Evolutionary conservation across 257 asterid species (phyloP).

Genomic region (Solanum sitiens): DNA sequence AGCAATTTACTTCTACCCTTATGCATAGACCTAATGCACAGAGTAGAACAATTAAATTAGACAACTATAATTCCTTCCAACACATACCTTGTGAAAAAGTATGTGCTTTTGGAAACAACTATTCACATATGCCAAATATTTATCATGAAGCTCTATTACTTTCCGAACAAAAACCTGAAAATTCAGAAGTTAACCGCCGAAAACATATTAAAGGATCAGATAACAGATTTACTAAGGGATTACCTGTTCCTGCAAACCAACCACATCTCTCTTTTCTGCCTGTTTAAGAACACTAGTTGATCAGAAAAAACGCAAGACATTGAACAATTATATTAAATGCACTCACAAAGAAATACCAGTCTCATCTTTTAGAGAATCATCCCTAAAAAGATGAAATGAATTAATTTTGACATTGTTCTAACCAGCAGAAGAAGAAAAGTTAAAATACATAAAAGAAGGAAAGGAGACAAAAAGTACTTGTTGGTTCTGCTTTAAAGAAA

Average conservation of each 20-base stretch:
- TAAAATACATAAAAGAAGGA: not conserved
- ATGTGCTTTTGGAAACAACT: conserved; percentile 82
- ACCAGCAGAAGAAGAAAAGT: not conserved
- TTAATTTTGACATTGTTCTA: not conserved
- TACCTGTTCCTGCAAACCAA: conserved; percentile 95
- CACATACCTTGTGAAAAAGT: conserved; percentile 91
- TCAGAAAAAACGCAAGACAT: not conserved
- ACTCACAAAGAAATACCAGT: not conserved
- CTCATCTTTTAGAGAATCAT: not conserved
- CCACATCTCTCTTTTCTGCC: conserved; percentile 87
- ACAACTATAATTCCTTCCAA: not conserved
- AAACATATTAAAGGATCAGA: not conserved
- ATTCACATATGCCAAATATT: conserved; percentile 81
- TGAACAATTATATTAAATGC: not conserved
- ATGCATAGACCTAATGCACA: not conserved
- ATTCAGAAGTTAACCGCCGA: not conserved
- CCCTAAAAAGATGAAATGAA: not conserved
- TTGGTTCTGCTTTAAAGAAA: not conserved
- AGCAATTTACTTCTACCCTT: not conserved
- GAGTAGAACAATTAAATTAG: not conserved
- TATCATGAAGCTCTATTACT: conserved; percentile 92
- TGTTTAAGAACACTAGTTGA: conserved; percentile 22
- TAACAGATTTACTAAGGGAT: not conserved
- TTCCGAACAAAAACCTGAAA: conserved; percentile 82
- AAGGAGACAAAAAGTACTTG: not conserved